Conservation (phyloP, 768 basidiomycete species). For the Pulveroboletus sp. region DNA sequence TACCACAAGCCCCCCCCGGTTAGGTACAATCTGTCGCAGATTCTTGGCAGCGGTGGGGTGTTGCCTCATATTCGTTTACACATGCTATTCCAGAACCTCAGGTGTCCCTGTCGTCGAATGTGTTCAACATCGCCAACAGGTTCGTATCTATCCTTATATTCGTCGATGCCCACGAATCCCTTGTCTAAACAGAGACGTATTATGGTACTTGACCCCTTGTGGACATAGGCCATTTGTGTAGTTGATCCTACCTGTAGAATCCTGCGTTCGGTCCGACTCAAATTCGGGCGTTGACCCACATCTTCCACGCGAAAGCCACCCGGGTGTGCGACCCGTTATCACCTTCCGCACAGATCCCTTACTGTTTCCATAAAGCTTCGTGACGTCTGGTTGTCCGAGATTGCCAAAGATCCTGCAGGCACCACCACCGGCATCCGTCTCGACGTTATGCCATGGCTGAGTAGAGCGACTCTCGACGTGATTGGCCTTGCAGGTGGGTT, state of each 20-base stretch:
- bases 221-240: not conserved
- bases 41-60: slow-evolving; percentile 2
- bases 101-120: slow-evolving; percentile 46
- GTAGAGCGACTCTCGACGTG: slow-evolving; percentile 35
- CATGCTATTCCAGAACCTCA: slow-evolving; percentile 10
- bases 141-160: slow-evolving; percentile 2
- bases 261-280: slow-evolving; percentile 63
- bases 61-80: not conserved
- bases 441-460: slow-evolving; percentile 32
- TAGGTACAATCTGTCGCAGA: not conserved
- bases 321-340: slow-evolving; percentile 32
- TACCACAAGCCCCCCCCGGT: slow-evolving; percentile 44
- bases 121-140: slow-evolving; percentile 37
- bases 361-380: slow-evolving; percentile 31
- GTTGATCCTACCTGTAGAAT: slow-evolving; percentile 37
- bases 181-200: slow-evolving; percentile 7
- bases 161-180: not conserved
- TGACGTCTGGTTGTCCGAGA: slow-evolving; percentile 39
- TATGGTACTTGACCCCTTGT: slow-evolving; percentile 29
- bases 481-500: slow-evolving; percentile 36
- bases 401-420: slow-evolving; percentile 21
- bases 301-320: slow-evolving; percentile 53
- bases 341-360: not conserved
- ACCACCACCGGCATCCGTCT: slow-evolving; percentile 12
- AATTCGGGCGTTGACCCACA: slow-evolving; percentile 52